These are phyloP conservation scores for Colletotrichum brevisporum DNA, from an alignment of 2,329 filamentous ascomycete species.

Conservation along the genomic window DNA sequence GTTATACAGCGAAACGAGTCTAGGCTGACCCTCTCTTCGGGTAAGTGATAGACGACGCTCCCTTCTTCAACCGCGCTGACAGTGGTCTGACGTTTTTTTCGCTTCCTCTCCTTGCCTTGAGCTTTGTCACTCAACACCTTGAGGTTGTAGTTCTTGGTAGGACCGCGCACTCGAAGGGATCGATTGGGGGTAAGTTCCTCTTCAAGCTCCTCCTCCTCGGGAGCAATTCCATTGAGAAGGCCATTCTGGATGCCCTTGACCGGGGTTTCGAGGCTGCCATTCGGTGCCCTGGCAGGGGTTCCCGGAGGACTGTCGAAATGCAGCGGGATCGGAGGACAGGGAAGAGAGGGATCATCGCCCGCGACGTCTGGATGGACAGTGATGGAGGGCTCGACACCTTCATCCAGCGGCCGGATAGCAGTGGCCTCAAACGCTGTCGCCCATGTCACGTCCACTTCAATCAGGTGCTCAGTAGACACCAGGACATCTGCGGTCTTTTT, in stretches of 20 bases:
- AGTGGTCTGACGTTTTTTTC: constrained; percentile 50
- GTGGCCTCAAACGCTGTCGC: constrained; percentile 55
- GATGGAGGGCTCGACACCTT: constrained; percentile 60
- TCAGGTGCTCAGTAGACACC: constrained; percentile 58
- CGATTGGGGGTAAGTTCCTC: constrained; percentile 67
- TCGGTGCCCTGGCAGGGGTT: constrained; percentile 3
- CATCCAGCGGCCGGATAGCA: constrained; percentile 50
- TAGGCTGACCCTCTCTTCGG: constrained; percentile 61
- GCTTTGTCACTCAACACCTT: constrained; percentile 72
- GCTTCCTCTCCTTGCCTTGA: constrained; percentile 65
- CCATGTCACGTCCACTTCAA: constrained; percentile 66
- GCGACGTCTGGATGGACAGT: constrained; percentile 49
- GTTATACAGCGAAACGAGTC: constrained; percentile 65
- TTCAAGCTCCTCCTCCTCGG: constrained; percentile 61
- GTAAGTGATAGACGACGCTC: constrained; percentile 62
- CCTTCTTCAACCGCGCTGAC: constrained; percentile 52
- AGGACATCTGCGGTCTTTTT: constrained; percentile 51
- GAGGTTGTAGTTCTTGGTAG: constrained; percentile 70
- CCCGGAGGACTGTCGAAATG: constrained; percentile 8
- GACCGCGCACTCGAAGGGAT: constrained; percentile 61
- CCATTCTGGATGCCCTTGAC: constrained; percentile 36
- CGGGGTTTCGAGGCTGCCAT: constrained; percentile 13
- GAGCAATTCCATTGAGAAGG: constrained; percentile 43
- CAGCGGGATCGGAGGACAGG: background rate
- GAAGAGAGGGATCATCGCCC: background rate